Base-by-base conservation (phyloP, 305 asterid genomes). In the Fraxinus albicans region DNA sequence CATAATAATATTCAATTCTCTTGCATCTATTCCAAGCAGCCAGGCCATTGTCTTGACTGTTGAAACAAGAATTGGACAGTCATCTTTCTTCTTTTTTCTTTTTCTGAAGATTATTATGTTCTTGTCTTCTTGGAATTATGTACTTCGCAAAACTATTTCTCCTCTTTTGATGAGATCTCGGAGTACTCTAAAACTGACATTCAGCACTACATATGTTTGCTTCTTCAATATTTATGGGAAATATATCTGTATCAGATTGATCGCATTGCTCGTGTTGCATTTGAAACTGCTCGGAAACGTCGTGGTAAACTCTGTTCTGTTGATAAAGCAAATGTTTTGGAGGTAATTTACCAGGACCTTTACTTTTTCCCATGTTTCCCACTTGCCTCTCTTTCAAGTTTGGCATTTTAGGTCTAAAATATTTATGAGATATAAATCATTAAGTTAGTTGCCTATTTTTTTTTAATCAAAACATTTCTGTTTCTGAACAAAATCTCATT, bases 291-390 rank as follows among this genome's bases (percentile, higher is more conserved):
- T 85, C 88, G 92, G 84, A 95, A 92, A 74, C 97, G 98, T 47
- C 86, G 86, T 67, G 97, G 97, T 80, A 94, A 92, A 85, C 97
- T 96, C 76, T 96, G 98, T 85, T 94, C 98, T 67, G 98, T 96
- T 38, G 99, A 96, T 86, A 96, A 96, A 89, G 99, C 99, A 81
- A 96, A 96, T 87, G 99, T 96, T 72, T 88, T 96, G 94, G 99
- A 96, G 98, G 98, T 94, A 91, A 33, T 36, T 35, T 77, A 53
- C 25, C 3, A 15, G 58, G 67, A 15, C 4, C 73, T 42, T 72
- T 73, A 15, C 73, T 8, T 50, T 29, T 34, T 17, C 70, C 6
- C 63, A 19, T n/a, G 4, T 38, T 50, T 81, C 44, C 40, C 60
- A 65, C 40, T 27, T 8, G 31, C 23, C 27, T 76, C 10, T 60